A percentile compares a stretch with the other conserved stretches of the same genome.
phyloP scores from a whole-genome alignment of 768 basidiomycete genomes.

The Tylopilus intermedius region DNA sequence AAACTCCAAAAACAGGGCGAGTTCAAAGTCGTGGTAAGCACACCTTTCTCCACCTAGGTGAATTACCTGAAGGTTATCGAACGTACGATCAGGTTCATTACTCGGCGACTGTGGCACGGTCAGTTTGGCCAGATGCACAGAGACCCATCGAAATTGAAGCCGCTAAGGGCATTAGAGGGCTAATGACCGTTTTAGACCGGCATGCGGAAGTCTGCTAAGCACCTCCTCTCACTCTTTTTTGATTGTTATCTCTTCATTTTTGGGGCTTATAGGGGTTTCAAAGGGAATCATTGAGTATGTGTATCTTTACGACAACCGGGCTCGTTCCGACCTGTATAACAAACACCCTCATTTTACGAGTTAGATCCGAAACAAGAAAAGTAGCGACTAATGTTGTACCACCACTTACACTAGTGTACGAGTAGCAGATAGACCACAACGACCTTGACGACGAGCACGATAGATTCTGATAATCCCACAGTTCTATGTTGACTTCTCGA shows the following conservation, averaged over 20 bases:
- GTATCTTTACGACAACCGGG: slow-evolving; percentile 18
- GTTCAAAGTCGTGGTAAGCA: slow-evolving; percentile 34
- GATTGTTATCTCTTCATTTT: not conserved
- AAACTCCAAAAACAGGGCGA: slow-evolving; percentile 26
- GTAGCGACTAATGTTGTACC: slow-evolving; percentile 27
- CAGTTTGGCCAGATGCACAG: slow-evolving; percentile 33
- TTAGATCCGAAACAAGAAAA: slow-evolving; percentile 5
- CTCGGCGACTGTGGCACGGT: slow-evolving; percentile 34
- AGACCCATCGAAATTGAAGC: slow-evolving; percentile 33
- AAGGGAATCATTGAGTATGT: slow-evolving; percentile 17
- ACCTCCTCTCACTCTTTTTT: not conserved
- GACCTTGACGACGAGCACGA: not conserved
- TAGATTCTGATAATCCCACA: slow-evolving; percentile 6
- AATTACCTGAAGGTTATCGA: slow-evolving; percentile 8
- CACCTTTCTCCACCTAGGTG: slow-evolving; percentile 2
- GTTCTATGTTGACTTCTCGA: slow-evolving; percentile 44
- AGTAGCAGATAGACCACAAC: slow-evolving; percentile 11
- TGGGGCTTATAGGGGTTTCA: slow-evolving; percentile 13
- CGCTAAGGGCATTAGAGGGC: slow-evolving; percentile 31
- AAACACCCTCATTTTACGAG: slow-evolving; percentile 8
- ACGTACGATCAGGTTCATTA: slow-evolving; percentile 29
- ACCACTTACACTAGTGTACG: slow-evolving; percentile 22
- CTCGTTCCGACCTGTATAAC: slow-evolving; percentile 13
- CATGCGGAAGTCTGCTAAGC: slow-evolving; percentile 25
- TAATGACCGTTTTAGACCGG: slow-evolving; percentile 36